Percentiles rank a stretch among this genome's conserved stretches.
phyloP scores from a whole-genome alignment of 2,329 filamentous ascomycete genomes.

The Beauveria pseudobassiana region DNA sequence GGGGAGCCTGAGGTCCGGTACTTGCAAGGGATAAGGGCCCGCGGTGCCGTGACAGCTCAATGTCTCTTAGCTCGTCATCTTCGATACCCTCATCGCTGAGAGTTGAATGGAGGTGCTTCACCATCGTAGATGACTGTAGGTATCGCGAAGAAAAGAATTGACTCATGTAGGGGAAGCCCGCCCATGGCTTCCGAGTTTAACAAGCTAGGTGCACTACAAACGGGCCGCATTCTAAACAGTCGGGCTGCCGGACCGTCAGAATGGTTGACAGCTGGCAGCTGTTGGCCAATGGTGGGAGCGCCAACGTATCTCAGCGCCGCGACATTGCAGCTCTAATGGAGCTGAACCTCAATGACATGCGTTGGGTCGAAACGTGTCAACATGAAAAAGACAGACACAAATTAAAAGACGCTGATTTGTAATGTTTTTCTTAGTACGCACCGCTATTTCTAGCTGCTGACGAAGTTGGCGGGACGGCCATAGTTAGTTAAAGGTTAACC shows the following conservation, averaged over 20 bases:
- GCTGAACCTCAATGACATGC: background rate
- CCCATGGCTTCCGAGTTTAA: background rate
- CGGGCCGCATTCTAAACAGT: background rate
- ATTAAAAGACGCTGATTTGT: background rate
- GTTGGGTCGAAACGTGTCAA: background rate
- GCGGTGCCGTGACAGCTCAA: constrained; percentile 12
- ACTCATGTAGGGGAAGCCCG: background rate
- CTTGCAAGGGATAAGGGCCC: background rate
- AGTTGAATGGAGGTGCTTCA: background rate
- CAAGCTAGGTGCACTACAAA: background rate
- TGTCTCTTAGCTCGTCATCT: constrained; percentile 13
- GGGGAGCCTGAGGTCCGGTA: constrained; percentile 16
- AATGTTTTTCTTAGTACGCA: background rate
- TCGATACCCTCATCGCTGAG: constrained; percentile 1
- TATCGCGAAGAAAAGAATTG: background rate
- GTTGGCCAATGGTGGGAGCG: background rate
- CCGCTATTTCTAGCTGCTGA: background rate
- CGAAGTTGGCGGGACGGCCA: background rate
- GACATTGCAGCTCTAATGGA: background rate
- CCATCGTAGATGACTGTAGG: background rate
- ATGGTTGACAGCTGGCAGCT: background rate
- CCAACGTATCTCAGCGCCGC: background rate
- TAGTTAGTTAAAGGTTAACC: background rate
- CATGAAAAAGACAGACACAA: background rate
- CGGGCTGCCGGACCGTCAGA: background rate